Base-by-base conservation (phyloP, 192 early-diverging fungal genomes). In the Podila minutissima region DNA sequence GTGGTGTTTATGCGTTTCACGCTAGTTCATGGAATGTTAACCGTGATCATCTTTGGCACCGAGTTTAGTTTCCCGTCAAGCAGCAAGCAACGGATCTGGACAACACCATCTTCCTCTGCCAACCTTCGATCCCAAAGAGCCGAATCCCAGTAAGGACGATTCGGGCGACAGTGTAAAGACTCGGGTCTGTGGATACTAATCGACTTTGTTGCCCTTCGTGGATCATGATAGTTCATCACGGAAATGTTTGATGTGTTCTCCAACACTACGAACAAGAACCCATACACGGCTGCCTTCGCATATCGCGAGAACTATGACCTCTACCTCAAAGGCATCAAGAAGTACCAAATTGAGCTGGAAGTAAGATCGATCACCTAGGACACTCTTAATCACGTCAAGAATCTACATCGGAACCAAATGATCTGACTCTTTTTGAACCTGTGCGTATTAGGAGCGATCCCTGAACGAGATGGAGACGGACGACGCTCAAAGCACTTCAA, bases 101-200 rank as follows among this genome's bases (percentile, higher is more conserved):
- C n/a, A 73, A 60, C 57, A 61, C 66, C 5, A 62, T 81, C 24
- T 81, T 73, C 55, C 61, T 81, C 15, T 81, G 77, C 35, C 77
- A 73, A 41, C 65, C 70, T 22, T 62, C 77, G 20, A 81, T 81
- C 32, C 71, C 77, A 24, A 62, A 81, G 33, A 55, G 64, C 55
- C 32, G 77, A 9, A 72, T 81, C 26, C 67, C 77, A 35, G 77
- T 81, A 81, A 38, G 70, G 7, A 17, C 4, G 41, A 46, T 46
- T 15, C 41, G 15, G 41, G 41, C 41, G 41, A 46, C 41, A 17
- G 11, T 15, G 41, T 11, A 17, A 46, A 0, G 41, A 8, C 22
- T 41, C 55, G 51, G 4, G 59, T 24, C 58, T 8, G 13, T n/a
- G 26, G 12, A 38, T 71, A n/a, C 20, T n/a, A 12, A 49, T 67